These are phyloP conservation scores for Takakia lepidozioides DNA, from an alignment of 225 moss, liverwort and hornwort species.

Conservation along the genomic window DNA sequence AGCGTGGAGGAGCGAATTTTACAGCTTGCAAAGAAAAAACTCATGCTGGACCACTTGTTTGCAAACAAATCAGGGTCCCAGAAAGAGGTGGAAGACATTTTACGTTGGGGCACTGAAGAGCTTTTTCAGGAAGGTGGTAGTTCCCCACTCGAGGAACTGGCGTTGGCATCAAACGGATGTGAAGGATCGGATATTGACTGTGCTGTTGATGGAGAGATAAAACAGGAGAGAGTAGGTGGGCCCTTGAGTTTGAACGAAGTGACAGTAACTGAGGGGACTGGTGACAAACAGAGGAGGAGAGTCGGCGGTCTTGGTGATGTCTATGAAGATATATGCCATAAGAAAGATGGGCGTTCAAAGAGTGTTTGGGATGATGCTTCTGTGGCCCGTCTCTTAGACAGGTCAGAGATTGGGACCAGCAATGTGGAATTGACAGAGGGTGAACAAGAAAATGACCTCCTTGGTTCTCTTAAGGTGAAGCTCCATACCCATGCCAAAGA, in stretches of 20 bases:
- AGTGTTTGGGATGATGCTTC: conserved; percentile 79
- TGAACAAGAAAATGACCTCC: conserved; percentile 51
- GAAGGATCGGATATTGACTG: conserved; percentile 8
- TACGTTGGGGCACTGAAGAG: conserved; percentile 79
- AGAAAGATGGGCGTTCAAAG: conserved; percentile 24
- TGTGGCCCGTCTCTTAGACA: conserved; percentile 60
- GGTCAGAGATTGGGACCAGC: conserved; percentile 44
- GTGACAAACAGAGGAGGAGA: conserved; percentile 5
- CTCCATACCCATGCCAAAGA: neutral
- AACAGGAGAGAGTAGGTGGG: conserved; percentile 12
- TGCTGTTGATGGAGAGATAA: conserved; percentile 21
- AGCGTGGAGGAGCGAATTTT: conserved; percentile 92
- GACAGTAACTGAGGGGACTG: neutral
- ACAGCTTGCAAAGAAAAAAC: conserved; percentile 63
- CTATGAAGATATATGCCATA: conserved; percentile 17
- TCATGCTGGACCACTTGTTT: conserved; percentile 63
- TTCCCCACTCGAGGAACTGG: conserved; percentile 17
- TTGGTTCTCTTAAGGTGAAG: conserved; percentile 66
- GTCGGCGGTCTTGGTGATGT: conserved; percentile 18
- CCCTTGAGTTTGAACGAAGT: too few relatives aligned
- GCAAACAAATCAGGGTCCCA: conserved; percentile 53
- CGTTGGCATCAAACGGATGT: conserved; percentile 1
- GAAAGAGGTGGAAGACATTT: conserved; percentile 71
- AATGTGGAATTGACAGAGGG: conserved; percentile 37
- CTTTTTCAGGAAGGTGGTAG: conserved; percentile 49